Evolutionary conservation across 768 basidiomycete genomes (phyloP), one percentile per base, ranked within the genome.

Genomic region (Trichaptum fuscoviolaceum): DNA sequence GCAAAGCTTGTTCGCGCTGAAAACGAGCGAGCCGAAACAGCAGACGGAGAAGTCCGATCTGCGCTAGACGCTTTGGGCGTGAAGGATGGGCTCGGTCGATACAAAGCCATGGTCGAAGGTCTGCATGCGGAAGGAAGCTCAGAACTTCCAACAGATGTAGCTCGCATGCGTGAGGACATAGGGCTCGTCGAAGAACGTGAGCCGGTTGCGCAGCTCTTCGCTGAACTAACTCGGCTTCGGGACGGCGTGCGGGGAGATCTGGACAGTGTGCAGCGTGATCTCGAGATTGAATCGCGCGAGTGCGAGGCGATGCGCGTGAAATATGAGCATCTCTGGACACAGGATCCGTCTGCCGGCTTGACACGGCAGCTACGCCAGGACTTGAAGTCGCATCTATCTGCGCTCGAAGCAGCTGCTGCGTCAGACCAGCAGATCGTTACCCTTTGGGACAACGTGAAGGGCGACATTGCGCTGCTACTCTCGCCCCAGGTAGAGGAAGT

Each of bases 1-100:
- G 97, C 96, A 24, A 99, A 99, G 77, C 74, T 93, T 27, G 94
- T 95, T 8, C 84, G 97, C 57, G 86, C 82, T 6, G 95, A 99
- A 75, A 92, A 91, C 8, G 96, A 98, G 80, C 86, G 87, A 64
- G 90, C 88, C 0, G 96, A 98, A 69, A 80, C 85, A 25, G 89
- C 91, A 0, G 95, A 97, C 73, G 90, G 83, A 6, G 93, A 96
- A 75, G 84, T 85, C 35, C 80, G 86, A 69, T 91, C 91, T 61
- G 87, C 88, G 25, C 75, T 99, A 63, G 95, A 96, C 62, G 87
- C 87, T 30, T 80, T 96, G 68, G 92, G 92, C 0, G 83, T 99
- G 35, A 90, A 90, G 69, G 85, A 85, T 34, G 87, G 88, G 0
- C 76, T 91, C 58, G 77, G 80, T 35, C 84, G 89, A 67, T 96